A percentile compares a stretch with the other conserved stretches of the same genome.
These are phyloP conservation scores for Mycena albidolilacea DNA, from an alignment of 768 basidiomycete genomes.

Conservation along the genomic window DNA sequence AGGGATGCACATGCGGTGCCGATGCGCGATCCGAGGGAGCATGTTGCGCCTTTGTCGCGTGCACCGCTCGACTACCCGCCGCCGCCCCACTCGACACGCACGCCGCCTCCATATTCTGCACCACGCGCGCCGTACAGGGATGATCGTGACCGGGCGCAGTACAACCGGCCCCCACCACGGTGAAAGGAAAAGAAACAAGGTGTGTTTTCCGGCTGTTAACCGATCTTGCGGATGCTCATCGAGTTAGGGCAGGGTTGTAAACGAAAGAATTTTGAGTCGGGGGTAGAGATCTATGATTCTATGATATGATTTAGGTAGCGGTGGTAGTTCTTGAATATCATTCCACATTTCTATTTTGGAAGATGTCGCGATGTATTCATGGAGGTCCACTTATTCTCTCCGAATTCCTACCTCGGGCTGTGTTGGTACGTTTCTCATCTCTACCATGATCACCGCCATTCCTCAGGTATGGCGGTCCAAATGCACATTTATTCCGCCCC, in stretches of 20 bases:
- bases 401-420: too few species aligned
- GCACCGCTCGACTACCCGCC: slow-evolving; percentile 36
- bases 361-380: too few species aligned
- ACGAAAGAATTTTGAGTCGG: neutral
- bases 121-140: slow-evolving; percentile 30
- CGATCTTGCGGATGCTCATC: neutral
- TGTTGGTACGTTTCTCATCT: too few species aligned
- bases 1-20: slow-evolving; percentile 22
- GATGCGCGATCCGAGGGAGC: slow-evolving; percentile 30
- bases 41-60: slow-evolving; percentile 19
- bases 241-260: neutral
- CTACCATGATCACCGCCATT: too few species aligned
- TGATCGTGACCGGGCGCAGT: slow-evolving; percentile 30
- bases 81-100: slow-evolving; percentile 21
- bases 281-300: neutral
- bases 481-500: too few species aligned
- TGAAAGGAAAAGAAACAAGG: slow-evolving; percentile 3
- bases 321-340: too few species aligned
- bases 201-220: neutral
- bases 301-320: too few species aligned
- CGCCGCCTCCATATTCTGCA: slow-evolving; percentile 32
- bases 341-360: too few species aligned
- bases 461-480: too few species aligned
- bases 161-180: slow-evolving; percentile 25
- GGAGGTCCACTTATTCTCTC: too few species aligned